These are phyloP conservation scores for Citrus hindsii DNA, from an alignment of 345 rosid species.

Conservation along the genomic window DNA sequence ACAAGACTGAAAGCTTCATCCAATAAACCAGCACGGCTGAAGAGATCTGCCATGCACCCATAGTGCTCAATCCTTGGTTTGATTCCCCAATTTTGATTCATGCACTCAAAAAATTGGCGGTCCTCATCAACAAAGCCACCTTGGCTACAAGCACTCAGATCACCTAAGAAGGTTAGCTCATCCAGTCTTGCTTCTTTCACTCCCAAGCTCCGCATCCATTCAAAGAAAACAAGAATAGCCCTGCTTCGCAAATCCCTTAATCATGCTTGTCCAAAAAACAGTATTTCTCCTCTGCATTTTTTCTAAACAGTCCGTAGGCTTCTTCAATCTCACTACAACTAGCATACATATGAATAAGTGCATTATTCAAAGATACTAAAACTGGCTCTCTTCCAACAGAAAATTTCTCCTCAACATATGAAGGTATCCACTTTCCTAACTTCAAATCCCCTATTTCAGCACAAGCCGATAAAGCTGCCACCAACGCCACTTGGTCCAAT, in stretches of 20 bases:
- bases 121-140: slow-evolving; percentile 37
- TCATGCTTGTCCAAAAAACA: slow-evolving; percentile 42
- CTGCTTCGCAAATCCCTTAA: slow-evolving; percentile 34
- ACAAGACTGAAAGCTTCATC: slow-evolving; percentile 40
- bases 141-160: slow-evolving; percentile 44
- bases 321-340: slow-evolving; percentile 38
- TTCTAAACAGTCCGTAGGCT: slow-evolving; percentile 28
- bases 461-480: slow-evolving; percentile 38
- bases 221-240: slow-evolving; percentile 34
- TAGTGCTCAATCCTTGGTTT: slow-evolving; percentile 40
- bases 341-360: slow-evolving; percentile 45
- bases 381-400: slow-evolving; percentile 6
- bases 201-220: slow-evolving; percentile 37
- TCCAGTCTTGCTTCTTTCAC: slow-evolving; percentile 29
- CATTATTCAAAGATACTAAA: slow-evolving; percentile 34
- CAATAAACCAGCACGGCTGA: slow-evolving; percentile 40
- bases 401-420: slow-evolving; percentile 15
- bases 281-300: slow-evolving; percentile 26
- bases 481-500: slow-evolving; percentile 31
- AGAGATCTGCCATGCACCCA: slow-evolving; percentile 45
- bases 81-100: slow-evolving; percentile 34
- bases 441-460: slow-evolving; percentile 36
- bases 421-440: slow-evolving; percentile 39
- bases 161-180: slow-evolving; percentile 36
- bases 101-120: slow-evolving; percentile 21